These are phyloP conservation scores for Clonostachys rosea DNA, from an alignment of 2,329 filamentous ascomycete species.

Conservation along the genomic window DNA sequence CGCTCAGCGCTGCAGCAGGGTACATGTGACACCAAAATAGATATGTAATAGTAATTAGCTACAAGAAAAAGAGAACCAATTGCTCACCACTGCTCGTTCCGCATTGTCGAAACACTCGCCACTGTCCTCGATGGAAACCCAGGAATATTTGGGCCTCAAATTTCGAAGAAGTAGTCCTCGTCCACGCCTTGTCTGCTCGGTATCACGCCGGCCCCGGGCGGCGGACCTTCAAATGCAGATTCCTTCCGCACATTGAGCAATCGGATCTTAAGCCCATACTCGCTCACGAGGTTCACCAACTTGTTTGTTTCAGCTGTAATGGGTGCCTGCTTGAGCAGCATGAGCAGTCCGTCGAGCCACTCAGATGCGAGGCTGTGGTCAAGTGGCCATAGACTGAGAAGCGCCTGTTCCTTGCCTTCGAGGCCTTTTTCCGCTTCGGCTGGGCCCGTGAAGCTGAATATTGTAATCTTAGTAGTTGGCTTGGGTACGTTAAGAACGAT, in stretches of 20 bases:
- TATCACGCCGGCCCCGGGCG: constrained; percentile 67
- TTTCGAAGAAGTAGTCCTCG: constrained; percentile 90
- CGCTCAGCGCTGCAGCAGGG: too few species aligned
- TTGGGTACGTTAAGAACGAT: constrained; percentile 26
- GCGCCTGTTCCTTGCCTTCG: constrained; percentile 57
- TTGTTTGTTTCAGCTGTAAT: constrained; percentile 97
- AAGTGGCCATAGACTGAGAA: constrained; percentile 79
- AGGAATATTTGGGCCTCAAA: constrained; percentile 17
- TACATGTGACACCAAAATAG: constrained; percentile 3
- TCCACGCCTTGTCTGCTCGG: constrained; percentile 82
- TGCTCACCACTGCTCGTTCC: constrained; percentile 16
- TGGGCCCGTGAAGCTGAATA: constrained; percentile 64
- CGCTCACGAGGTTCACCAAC: constrained; percentile 76
- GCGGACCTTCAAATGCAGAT: constrained; percentile 62
- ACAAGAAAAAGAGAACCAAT: not conserved
- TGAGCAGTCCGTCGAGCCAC: constrained; percentile 92
- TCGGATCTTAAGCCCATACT: constrained; percentile 90
- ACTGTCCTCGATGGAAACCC: too few species aligned
- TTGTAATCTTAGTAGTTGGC: constrained; percentile 81
- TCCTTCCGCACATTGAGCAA: constrained; percentile 89
- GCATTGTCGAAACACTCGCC: too few species aligned
- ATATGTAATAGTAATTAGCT: not conserved
- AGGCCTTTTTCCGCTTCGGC: constrained; percentile 25
- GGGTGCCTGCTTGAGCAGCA: constrained; percentile 91
- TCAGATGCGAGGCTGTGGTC: constrained; percentile 84